phyloP scores from a whole-genome alignment of 2,329 filamentous ascomycete genomes.

The Ilyonectria robusta region DNA sequence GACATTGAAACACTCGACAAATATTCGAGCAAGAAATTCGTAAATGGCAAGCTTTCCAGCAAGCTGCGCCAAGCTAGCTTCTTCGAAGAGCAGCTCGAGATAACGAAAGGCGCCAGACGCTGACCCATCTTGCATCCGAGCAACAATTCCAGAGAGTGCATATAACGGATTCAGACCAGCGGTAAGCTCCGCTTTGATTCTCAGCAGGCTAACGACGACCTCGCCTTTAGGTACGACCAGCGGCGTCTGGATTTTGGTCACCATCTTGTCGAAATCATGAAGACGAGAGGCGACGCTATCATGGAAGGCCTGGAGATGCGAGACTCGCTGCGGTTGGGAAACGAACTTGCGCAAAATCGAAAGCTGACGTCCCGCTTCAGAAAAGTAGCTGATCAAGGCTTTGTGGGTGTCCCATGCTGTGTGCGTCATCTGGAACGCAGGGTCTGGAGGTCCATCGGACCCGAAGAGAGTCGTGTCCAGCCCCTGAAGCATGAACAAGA shows the following conservation, averaged over 20 bases:
- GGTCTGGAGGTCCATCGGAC: constrained; percentile 54
- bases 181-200: constrained; percentile 71
- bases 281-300: constrained; percentile 73
- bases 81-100: constrained; percentile 83
- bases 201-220: constrained; percentile 76
- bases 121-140: constrained; percentile 65
- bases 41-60: constrained; percentile 75
- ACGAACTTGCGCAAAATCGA: constrained; percentile 62
- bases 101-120: constrained; percentile 76
- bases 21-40: constrained; percentile 75
- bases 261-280: constrained; percentile 66
- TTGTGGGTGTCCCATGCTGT: constrained; percentile 66
- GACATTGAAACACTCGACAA: constrained; percentile 85
- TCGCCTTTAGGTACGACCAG: constrained; percentile 69
- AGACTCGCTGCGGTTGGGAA: constrained; percentile 61
- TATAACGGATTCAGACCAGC: constrained; percentile 68
- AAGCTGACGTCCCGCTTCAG: constrained; percentile 63
- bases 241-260: constrained; percentile 72
- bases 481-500: constrained; percentile 88
- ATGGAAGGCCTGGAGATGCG: constrained; percentile 80
- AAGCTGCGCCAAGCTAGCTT: constrained; percentile 78
- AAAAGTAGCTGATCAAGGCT: constrained; percentile 62
- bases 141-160: constrained; percentile 73
- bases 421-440: constrained; percentile 62
- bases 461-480: constrained; percentile 81